A percentile compares a stretch with the other conserved stretches of the same genome.
phyloP scores from a whole-genome alignment of 441 rosid genomes.

The Manihot esculenta region DNA sequence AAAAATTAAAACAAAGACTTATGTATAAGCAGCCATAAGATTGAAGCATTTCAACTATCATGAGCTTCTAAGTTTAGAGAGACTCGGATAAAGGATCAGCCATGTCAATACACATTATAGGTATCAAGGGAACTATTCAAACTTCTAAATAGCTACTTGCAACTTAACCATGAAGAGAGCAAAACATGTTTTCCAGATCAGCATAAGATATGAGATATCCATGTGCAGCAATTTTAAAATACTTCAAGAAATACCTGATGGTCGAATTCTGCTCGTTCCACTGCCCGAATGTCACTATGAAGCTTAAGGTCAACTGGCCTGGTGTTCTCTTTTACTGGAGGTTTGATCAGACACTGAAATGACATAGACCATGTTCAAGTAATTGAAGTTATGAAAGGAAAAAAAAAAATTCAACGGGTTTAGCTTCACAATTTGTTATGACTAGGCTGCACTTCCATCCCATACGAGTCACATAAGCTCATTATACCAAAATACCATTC shows the following conservation, averaged over 20 bases:
- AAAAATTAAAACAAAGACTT: too few species aligned
- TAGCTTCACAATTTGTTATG: too few species aligned
- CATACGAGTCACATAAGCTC: too few species aligned
- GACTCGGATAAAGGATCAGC: too few species aligned
- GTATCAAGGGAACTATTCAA: too few species aligned
- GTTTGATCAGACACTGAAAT: constrained; percentile 69
- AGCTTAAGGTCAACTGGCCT: constrained; percentile 70
- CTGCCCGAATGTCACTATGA: constrained; percentile 74
- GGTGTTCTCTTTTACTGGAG: constrained; percentile 69
- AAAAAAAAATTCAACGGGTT: background rate
- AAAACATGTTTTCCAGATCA: background rate
- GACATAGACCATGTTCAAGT: constrained; percentile 16
- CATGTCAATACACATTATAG: too few species aligned
- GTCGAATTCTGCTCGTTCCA: constrained; percentile 90
- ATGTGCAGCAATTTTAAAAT: background rate
- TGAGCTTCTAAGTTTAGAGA: too few species aligned
- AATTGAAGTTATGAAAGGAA: constrained; percentile 1
- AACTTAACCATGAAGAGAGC: too few species aligned
- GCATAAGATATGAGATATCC: background rate
- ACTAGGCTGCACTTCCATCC: too few species aligned
- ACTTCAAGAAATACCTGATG: constrained; percentile 53
- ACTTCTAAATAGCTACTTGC: too few species aligned
- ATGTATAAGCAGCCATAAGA: background rate
- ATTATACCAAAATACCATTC: too few species aligned
- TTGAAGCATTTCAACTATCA: too few species aligned